Percentiles rank a stretch among this genome's conserved stretches.
phyloP scores from a whole-genome alignment of 2,329 filamentous ascomycete genomes.

The Dactylellina drechsleri region DNA sequence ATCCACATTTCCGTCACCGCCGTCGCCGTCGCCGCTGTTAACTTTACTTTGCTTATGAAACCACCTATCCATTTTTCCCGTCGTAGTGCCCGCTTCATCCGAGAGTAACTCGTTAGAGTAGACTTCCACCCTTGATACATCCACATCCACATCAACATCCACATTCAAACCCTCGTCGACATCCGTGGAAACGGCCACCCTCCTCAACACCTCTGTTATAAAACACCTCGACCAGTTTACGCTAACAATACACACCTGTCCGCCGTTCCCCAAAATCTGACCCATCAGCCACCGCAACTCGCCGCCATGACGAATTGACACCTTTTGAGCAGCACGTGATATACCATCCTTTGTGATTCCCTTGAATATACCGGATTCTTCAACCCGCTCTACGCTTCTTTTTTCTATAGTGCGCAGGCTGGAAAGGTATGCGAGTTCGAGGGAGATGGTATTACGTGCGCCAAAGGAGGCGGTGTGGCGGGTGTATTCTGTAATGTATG shows the following conservation, averaged over 20 bases:
- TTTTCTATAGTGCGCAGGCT: slow-evolving; percentile 30
- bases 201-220: slow-evolving; percentile 38
- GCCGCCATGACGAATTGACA: slow-evolving; percentile 15
- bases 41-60: slow-evolving; percentile 8
- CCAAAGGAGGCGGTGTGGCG: slow-evolving; percentile 12
- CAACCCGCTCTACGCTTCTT: slow-evolving; percentile 36
- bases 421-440: slow-evolving; percentile 23
- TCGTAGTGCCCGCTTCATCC: slow-evolving; percentile 29
- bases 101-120: slow-evolving; percentile 39
- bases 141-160: slow-evolving; percentile 14
- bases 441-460: slow-evolving; percentile 12
- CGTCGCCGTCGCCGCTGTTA: background rate
- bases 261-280: slow-evolving; percentile 3
- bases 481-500: slow-evolving; percentile 34
- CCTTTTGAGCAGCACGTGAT: slow-evolving; percentile 15
- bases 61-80: slow-evolving; percentile 38
- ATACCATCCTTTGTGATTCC: slow-evolving; percentile 19
- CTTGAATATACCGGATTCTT: slow-evolving; percentile 39
- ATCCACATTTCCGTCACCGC: background rate
- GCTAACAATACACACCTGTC: slow-evolving; percentile 35
- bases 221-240: slow-evolving; percentile 45
- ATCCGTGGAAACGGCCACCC: background rate
- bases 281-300: slow-evolving; percentile 13
- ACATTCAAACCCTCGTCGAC: slow-evolving; percentile 17
- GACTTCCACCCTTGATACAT: slow-evolving; percentile 27